Evolutionary conservation across 345 rosid species (phyloP), one percentile per base, ranked within the genome.

Genomic region (Rhizophora mangle): DNA sequence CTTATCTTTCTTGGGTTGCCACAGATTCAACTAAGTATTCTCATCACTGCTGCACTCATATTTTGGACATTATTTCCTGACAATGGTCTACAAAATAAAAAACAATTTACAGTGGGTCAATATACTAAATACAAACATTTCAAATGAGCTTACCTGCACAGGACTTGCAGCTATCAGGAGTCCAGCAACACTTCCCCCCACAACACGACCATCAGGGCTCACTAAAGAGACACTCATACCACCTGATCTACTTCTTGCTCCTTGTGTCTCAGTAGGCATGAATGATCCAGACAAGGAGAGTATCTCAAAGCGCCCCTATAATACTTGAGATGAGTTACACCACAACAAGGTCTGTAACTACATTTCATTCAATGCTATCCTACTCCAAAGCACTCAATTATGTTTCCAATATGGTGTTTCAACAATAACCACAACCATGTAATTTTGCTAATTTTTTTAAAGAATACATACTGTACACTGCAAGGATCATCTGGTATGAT

Each of bases 151-250:
- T 58, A 67, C 99, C 96, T 95, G 98, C 69, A 96, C 93, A 21
- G 98, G 98, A 75, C 94, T 67, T 10, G 99, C 94, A 54, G 99
- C 99, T 26, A 96, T 84, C 1, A 96, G 79, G 72, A 92, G 85
- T 75, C 99, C 99, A 8, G 98, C 98, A 21, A 96, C 83, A 19
- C 97, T 86, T 54, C 99, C 99, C 1, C 99, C 99, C 1, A 96
- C 79, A 39, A 96, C 96, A 65, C 99, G 99, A 8, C 99, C 99
- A 47, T 96, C 98, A 0, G 95, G 96, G 72, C 98, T 88, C 4
- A 90, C 93, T 68, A 96, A 78, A 1, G 99, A 96, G 43, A 96
- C 93, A 8, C 97, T 96, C 96, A 96, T 96, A 60, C 99, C 98
- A 43, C 99, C 99, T 0, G 97, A 86, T 75, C 99, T 81, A 85